Base-by-base conservation (phyloP, 768 basidiomycete species). In the Suillus subaureus region DNA sequence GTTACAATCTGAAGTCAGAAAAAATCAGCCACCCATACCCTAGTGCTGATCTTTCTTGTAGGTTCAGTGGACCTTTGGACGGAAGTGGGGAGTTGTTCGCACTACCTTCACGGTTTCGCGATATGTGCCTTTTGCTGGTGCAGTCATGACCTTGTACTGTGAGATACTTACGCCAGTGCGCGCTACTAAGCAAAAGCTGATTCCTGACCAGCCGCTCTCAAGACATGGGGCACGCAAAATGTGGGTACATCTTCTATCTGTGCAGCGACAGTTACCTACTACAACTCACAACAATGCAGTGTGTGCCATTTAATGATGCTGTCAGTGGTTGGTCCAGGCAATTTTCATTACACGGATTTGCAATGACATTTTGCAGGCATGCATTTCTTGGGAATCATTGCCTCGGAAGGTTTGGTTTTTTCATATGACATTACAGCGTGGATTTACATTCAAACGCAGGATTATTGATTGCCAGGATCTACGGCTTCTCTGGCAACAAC, bases 21-120 rank as follows among this genome's bases (percentile, higher is more conserved):
- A 23, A 52, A 55, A 33, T n/a, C 3, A 3, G 16, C 18, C 9
- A 13, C 21, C 13, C 5, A n/a, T 55, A 33, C 12, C 21, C 13
- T 12, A 11, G 31, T 21, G 54, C 54, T 55, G 21, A 55, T 33
- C 12, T n/a, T n/a, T 33, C 11, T n/a, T 2, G 16, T 26, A 75
- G 73, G 70, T 74, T 2, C 65, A 66, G 61, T 58, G 67, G 57
- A 33, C 63, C 15, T 62, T 15, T 33, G 60, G 60, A 62, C 45
- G 64, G 43, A 65, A 62, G 60, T 65, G 64, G 64, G 60, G 49
- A 7, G 9, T 65, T 12, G 18, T 51, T 28, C 61, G 64, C 26
- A 51, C 21, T 31, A n/a, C 49, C 23, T 65, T 65, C 21, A 23
- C 26, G 13, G 16, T 65, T 18, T 65, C 64, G 28, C 60, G 64